Evolutionary conservation across 192 early-diverging fungal genomes (phyloP), one percentile per base, ranked within the genome.

Genomic region (Gonapodya sp.): DNA sequence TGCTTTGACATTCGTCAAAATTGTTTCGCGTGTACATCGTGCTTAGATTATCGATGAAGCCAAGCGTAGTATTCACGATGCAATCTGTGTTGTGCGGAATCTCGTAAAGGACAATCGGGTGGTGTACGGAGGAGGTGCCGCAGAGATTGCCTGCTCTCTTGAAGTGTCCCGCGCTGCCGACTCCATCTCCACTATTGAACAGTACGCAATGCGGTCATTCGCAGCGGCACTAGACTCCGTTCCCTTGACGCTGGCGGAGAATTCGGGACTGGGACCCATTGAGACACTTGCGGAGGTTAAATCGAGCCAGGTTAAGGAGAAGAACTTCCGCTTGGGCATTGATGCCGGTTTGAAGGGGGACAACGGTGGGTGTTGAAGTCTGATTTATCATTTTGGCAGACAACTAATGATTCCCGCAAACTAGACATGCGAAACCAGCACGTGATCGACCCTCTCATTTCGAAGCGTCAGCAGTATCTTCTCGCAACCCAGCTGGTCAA

Each of bases 171-270:
- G 92, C 81, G 96, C 92, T 74, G 97, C 97, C 31, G 97, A 97
- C 87, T 85, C 92, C 81, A 92, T 94, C 46, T 95, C 94, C 31
- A 86, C 91, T 16, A 94, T 98, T 79, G 97, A 99, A 88, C 98
- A 99, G 88, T 99, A 99, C 82, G 98, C 98, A n/a, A 97, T 98
- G 94, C 92, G 98, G 82, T 94, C 93, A n/a, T 99, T 98, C 86
- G 94, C 97, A 2, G 87, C 92, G 84, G 98, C 98, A 16, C 90
- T 99, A 35, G 98, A 99, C 83, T 95, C 95, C 18, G 93, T 95
- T 36, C 96, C 97, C 18, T 88, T 97, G 81, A 90, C 95, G 2
- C 89, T 98, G 36, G 96, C 98, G 33, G 96, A 98, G 85, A 99
- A 99, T 92, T 97, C 95, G 83, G 98, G 98, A 0, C 86, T 98